Base-by-base conservation (phyloP, 2,329 filamentous ascomycete genomes). In the Alternaria alternata region DNA sequence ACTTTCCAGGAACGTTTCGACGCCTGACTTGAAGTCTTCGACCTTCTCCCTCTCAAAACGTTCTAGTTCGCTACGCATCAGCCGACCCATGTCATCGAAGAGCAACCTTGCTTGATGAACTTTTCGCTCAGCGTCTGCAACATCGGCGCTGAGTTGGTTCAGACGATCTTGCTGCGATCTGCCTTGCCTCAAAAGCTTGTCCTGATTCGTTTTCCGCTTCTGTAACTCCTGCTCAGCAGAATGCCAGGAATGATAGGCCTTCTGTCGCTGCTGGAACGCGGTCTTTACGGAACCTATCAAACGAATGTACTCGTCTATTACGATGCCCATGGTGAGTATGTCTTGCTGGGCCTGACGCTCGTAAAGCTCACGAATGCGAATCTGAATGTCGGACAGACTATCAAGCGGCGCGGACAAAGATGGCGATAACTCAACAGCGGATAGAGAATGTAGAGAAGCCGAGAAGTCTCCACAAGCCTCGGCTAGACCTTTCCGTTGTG, bases 281-380 rank as follows among this genome's bases (percentile, higher is more conserved):
- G 91, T 92, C 84, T 99, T 99, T 62, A 98, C 92, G 56, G 92
- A 96, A 32, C 93, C 93, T 70, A 99, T 98, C 43, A 99, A 82
- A 5, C 95, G 92, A 69, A 99, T 96, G 80, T 99, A 99, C 80
- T 99, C 95, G 67, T 99, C 95, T 64, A 99, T 94, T 43, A 96
- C 96, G 74, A 98, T 98, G 38, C 95, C 95, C 66, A 99, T 89
- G 0, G 95, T 99, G 52, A 99, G 85, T 32, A 98, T 90, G 75
- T 99, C 95, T 78, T 99, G 95, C 80, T 97, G 93, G 11, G 95
- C 95, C 79, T 99, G 95, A 22, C 95, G 91, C 70, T 97, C 93
- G 76, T 99, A 98, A 1, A 99, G 88, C 73, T 99, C 95, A 60
- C 91, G 89, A 68, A 99, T 97, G 38, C 94, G 94, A 62, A 97